Percentiles rank a stretch among this genome's conserved stretches.
phyloP scores from a whole-genome alignment of 2,329 filamentous ascomycete genomes.

The Aspergillus novofumigatus region DNA sequence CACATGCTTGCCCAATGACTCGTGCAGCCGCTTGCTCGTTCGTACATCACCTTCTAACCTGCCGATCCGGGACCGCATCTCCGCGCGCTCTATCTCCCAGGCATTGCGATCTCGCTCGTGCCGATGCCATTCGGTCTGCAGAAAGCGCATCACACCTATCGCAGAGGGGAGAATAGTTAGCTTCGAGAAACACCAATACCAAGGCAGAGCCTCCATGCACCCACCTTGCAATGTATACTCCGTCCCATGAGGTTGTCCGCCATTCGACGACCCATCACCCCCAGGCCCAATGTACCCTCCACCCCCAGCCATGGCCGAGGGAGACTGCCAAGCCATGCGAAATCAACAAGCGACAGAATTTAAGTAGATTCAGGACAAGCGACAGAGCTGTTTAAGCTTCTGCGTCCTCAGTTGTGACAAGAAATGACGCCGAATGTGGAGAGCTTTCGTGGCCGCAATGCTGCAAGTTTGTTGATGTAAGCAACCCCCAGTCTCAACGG shows the following conservation, averaged over 20 bases:
- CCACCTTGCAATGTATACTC: conserved; percentile 70
- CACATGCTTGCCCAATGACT: conserved; percentile 85
- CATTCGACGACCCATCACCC: conserved; percentile 39
- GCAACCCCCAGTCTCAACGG: conserved; percentile 12
- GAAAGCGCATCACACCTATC: conserved; percentile 93
- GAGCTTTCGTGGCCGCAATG: conserved; percentile 12
- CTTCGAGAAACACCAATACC: neutral
- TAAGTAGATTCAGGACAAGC: neutral
- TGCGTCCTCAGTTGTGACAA: neutral
- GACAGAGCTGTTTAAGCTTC: neutral
- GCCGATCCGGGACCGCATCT: conserved; percentile 98
- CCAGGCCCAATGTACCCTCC: conserved; percentile 49
- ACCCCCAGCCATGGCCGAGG: conserved; percentile 57
- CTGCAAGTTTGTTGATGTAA: conserved; percentile 19
- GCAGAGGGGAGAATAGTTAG: conserved; percentile 17
- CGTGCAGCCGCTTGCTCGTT: conserved; percentile 81
- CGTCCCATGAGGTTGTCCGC: conserved; percentile 56
- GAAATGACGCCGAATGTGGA: neutral
- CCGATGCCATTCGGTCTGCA: conserved; percentile 98
- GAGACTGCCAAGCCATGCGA: conserved; percentile 67
- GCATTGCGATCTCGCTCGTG: conserved; percentile 96
- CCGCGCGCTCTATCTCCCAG: conserved; percentile 98
- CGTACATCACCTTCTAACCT: conserved; percentile 85
- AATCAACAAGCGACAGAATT: conserved; percentile 7
- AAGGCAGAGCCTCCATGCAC: conserved; percentile 13